phyloP scores from a whole-genome alignment of 2,329 filamentous ascomycete species.

The Stromatinia cepivora region DNA sequence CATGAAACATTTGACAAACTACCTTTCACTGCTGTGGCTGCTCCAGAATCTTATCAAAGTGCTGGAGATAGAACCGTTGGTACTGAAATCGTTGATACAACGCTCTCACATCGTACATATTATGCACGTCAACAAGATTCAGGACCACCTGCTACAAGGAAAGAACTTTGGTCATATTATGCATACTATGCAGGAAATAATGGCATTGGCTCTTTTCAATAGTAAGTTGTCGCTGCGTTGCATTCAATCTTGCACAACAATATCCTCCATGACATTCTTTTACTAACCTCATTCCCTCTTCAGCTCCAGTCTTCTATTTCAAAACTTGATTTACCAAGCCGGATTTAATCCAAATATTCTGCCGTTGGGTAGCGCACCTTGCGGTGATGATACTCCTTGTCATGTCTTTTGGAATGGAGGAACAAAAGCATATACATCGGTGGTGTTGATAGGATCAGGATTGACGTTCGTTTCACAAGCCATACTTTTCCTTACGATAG shows the following conservation, averaged over 20 bases:
- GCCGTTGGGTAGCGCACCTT: conserved; percentile 37
- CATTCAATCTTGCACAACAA: background rate
- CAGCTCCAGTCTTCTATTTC: conserved; percentile 40
- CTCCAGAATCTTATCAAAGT: conserved; percentile 26
- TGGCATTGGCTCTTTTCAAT: conserved; percentile 40
- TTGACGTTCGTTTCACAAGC: conserved; percentile 38
- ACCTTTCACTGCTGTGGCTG: conserved; percentile 34
- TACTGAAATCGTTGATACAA: background rate
- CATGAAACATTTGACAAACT: conserved; percentile 26
- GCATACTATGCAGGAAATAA: conserved; percentile 40
- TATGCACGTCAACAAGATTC: conserved; percentile 16
- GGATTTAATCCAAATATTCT: conserved; percentile 39
- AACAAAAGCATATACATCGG: conserved; percentile 36
- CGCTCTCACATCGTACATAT: background rate
- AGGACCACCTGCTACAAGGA: conserved; percentile 34
- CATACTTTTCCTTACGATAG: conserved; percentile 36
- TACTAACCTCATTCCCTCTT: conserved; percentile 17
- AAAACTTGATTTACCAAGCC: conserved; percentile 41
- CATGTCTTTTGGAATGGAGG: conserved; percentile 40
- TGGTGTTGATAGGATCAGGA: conserved; percentile 38
- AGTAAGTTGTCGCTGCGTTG: conserved; percentile 31
- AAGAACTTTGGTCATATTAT: conserved; percentile 39
- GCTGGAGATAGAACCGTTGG: conserved; percentile 26
- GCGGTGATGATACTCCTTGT: conserved; percentile 37
- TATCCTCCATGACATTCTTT: background rate